Base-by-base conservation (phyloP, 106 monocot species). In the Narthecium ossifragum region DNA sequence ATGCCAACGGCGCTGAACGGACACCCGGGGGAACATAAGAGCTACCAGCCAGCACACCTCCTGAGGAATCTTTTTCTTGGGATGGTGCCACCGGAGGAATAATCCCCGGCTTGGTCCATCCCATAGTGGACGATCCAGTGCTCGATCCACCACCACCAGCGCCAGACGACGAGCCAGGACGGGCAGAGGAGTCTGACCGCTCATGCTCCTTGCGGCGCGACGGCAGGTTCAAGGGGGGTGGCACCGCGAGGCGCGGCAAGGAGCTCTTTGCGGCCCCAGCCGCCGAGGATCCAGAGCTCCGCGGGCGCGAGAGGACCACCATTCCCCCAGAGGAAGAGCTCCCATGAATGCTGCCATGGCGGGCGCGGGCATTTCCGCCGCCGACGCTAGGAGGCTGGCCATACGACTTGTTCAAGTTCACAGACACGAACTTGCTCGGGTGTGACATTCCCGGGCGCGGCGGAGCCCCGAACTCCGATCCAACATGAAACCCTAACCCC, bases 351-450 rank as follows among this genome's bases (percentile, higher is more conserved):
- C 59, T 39, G 28, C 53, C 52, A 38, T 55, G 38, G 2, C 63
- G 51, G 2, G 63, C 20, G 21, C 63, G 65, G 57, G 46, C 45
- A 41, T 55, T 37, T 47, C 26, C 36, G 67, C 53, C 6, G 70
- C 51, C n/a, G 66, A 41, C 3, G 36, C 39, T 32, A 9, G 77
- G 48, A 6, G 62, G 46, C 12, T 60, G 70, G 31, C 82, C 94
- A 63, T 90, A 90, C 40, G 90, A 96, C 63, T 80, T 86, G 75
- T 90, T 96, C 28, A 83, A 74, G 47, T 96, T 96, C 46, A 96
- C 86, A 28, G 94, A 83, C 25, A 90, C 78, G 59, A 96, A 96
- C 69, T 90, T 96, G 71, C 68, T 70, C 18, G 48, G 81, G 55
- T 86, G 83, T 57, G 94, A 80, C 94, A 96, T 96, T 23, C 55